A percentile compares a stretch with the other conserved stretches of the same genome.
Conservation (phyloP, 192 early-diverging fungal species). For the Coemansia sp. region DNA sequence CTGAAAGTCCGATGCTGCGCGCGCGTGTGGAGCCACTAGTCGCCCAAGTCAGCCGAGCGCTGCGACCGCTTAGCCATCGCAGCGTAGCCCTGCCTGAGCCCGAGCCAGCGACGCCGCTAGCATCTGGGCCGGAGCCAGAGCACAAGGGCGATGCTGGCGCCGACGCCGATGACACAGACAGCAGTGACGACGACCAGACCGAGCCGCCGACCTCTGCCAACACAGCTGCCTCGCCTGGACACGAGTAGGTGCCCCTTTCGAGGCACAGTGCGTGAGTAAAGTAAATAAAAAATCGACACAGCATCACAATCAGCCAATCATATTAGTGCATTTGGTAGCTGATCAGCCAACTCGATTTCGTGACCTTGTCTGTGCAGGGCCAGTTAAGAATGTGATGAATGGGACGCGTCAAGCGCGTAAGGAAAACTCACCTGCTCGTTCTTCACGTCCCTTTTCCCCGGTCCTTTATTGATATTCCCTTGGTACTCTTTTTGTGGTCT, state of each 20-base stretch:
- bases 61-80: slow-evolving; percentile 40
- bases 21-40: slow-evolving; percentile 37
- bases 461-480: slow-evolving; percentile 7
- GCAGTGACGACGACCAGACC: slow-evolving; percentile 4
- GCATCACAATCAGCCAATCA: neutral
- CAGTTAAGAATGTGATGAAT: neutral
- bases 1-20: slow-evolving; percentile 33
- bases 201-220: slow-evolving; percentile 45
- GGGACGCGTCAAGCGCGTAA: neutral
- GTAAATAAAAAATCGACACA: neutral
- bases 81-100: slow-evolving; percentile 26
- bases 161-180: slow-evolving; percentile 13
- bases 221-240: slow-evolving; percentile 74
- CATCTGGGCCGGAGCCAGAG: slow-evolving; percentile 10
- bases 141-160: slow-evolving; percentile 6
- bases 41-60: slow-evolving; percentile 33
- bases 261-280: neutral
- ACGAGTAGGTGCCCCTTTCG: slow-evolving; percentile 8
- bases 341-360: slow-evolving; percentile 9
- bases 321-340: neutral
- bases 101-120: slow-evolving; percentile 6
- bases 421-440: neutral
- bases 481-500: neutral
- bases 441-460: slow-evolving; percentile 8
- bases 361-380: neutral